Percentiles rank a stretch among this genome's conserved stretches.
Conservation (phyloP, 306 rosid species). For the Cucumis sativus region Cucumber_9930_V3 NC_026659.2:579501-580000, state of each 20-base stretch:
- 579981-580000: neutral
- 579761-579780: neutral
- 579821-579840: neutral
- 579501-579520: too few relatives aligned
- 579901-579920: neutral
- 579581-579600: neutral
- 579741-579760: too few relatives aligned
- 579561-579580: neutral
- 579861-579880: neutral
- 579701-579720: too few relatives aligned
- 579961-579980: neutral
- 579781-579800: neutral
- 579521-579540: too few relatives aligned
- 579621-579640: neutral
- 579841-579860: neutral
- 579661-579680: neutral
- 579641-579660: neutral
- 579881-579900: neutral
- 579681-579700: neutral
- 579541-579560: too few relatives aligned
- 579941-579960: neutral
- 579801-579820: neutral
- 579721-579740: too few relatives aligned
- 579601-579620: neutral
- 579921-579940: neutral